Evolutionary conservation across 225 moss, liverwort and hornwort species (phyloP), one percentile per base, ranked within the genome.

Genomic region (Climacium dendroides): DNA sequence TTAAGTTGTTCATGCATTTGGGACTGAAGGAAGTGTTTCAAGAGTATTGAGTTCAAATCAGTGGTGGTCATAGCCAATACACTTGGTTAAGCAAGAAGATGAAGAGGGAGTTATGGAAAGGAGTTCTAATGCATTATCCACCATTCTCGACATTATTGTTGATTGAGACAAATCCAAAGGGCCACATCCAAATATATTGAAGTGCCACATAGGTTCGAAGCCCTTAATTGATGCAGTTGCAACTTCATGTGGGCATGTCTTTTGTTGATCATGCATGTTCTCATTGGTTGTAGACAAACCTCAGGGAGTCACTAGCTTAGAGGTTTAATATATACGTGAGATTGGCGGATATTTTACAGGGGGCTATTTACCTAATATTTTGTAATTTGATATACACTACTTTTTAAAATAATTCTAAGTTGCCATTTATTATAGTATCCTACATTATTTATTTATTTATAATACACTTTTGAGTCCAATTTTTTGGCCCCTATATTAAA

Each of bases 141-240:
- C 10, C 45, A 6, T 6, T 72, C 45, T 0, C 6, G 2, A 10
- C 2, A 0, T 6, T 29, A 17, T 16, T 72, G 45, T 0, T 0
- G 1, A 45, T 72, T 0, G 3, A 6, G 6, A 45, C 6, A 29
- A 17, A 17, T 29, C 6, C 1, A 3, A 18, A 10, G 18, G 17
- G 4, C 2, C 17, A 10, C 17, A 10, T 17, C 4, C 11, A 47
- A 47, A 11, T 73, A 7, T 6, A 1, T 47, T 47, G 47, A 30
- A 73, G 6, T 73, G 45, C 2, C 18, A 29, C 18, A 18, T 30
- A 10, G 47, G 19, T 19, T 29, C 0, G 4, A 47, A 73, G 19
- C 11, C 11, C 2, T 4, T 0, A 0, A 11, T 0, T 73, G 4
- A 30, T 47, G 2, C 3, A 2, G 1, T 73, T 18, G 30, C 19